Evolutionary conservation across 83 land plant species (phyloP).

Genomic region (Picea engelmannii): DNA sequence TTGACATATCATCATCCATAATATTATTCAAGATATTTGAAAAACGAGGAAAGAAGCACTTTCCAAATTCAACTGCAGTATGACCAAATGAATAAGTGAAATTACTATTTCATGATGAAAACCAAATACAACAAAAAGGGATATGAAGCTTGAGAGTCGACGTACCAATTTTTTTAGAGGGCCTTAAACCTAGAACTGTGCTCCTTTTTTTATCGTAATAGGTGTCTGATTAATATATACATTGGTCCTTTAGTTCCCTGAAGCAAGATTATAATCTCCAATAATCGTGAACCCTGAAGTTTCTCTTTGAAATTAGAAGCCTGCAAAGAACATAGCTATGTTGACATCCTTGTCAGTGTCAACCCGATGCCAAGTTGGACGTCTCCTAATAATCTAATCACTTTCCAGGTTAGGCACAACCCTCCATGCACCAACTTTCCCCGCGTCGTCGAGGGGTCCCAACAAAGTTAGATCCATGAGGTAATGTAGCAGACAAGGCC

Average conservation of each 20-base stretch:
- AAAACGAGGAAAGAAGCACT: slow-evolving; percentile 80
- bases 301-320: no score
- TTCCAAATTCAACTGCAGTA: slow-evolving; percentile 82
- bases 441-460: no score
- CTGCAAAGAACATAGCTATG: no score
- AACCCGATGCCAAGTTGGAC: no score
- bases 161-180: slow-evolving; percentile 59
- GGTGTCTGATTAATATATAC: slow-evolving; percentile 65
- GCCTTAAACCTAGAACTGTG: slow-evolving; percentile 48
- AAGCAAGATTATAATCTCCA: not conserved
- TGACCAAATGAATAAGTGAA: slow-evolving; percentile 1
- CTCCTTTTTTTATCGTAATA: slow-evolving; percentile 48
- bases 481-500: no score
- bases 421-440: no score
- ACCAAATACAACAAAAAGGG: not conserved
- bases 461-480: no score
- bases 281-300: slow-evolving; percentile 37
- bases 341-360: no score
- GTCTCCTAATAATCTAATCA: no score
- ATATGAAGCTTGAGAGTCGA: not conserved
- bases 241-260: slow-evolving; percentile 19
- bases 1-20: slow-evolving; percentile 61
- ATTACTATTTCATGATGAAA: not conserved
- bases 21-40: slow-evolving; percentile 72
- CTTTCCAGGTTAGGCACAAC: no score